These are phyloP conservation scores for Diaporthe amygdali DNA, from an alignment of 2,329 filamentous ascomycete genomes.

Conservation along the genomic window DNA sequence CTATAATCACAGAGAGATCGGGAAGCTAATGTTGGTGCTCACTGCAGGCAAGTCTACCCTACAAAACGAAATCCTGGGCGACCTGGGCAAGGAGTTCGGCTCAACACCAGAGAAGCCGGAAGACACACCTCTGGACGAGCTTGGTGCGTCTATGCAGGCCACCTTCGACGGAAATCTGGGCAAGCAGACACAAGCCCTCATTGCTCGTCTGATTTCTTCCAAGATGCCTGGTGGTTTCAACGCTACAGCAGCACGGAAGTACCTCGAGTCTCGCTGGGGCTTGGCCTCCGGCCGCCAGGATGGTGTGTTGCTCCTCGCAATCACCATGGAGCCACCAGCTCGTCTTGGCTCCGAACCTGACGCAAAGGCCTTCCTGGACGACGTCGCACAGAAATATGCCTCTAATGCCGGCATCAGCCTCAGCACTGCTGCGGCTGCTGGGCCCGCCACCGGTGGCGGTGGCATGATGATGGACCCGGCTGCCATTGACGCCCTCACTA, in stretches of 20 bases:
- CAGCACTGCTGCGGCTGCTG: constrained; percentile 76
- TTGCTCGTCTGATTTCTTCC: constrained; percentile 93
- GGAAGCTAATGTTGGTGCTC: constrained; percentile 18
- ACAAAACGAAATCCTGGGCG: constrained; percentile 97
- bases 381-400: constrained; percentile 89
- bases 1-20: constrained; percentile 8
- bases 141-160: constrained; percentile 93
- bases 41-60: constrained; percentile 89
- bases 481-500: constrained; percentile 94
- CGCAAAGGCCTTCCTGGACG: constrained; percentile 91
- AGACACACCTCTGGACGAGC: constrained; percentile 94
- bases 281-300: constrained; percentile 87
- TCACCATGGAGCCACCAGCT: constrained; percentile 90
- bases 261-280: constrained; percentile 93
- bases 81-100: constrained; percentile 97
- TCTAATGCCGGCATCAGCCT: constrained; percentile 82
- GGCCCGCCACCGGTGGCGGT: constrained; percentile 71
- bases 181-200: constrained; percentile 92
- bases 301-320: constrained; percentile 82
- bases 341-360: constrained; percentile 90
- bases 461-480: constrained; percentile 99
- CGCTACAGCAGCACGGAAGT: constrained; percentile 93
- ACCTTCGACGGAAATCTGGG: constrained; percentile 99
- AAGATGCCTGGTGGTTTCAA: constrained; percentile 99
- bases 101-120: constrained; percentile 98